Evolutionary conservation across 108 stramenopile species (phyloP), one percentile per base, ranked within the genome.

Genomic region (Fragilaria radians): DNA sequence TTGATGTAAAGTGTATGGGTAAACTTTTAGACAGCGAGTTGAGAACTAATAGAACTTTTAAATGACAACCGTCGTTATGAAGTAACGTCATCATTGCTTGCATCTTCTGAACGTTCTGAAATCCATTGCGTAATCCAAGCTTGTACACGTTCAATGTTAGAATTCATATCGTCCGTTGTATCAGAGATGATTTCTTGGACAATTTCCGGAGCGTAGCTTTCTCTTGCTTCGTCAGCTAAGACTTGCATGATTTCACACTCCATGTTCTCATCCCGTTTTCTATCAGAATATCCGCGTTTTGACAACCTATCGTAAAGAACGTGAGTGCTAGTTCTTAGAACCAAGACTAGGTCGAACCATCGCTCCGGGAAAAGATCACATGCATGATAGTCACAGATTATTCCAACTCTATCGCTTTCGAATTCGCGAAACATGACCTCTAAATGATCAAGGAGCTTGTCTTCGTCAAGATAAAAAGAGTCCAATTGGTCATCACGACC

Each of bases 181-280:
- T 94, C 86, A 17, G 86, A 88, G 3, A 60, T 68, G 5, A 89
- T 71, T 59, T 94, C 93, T 30, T 94, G 93, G 5, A 97, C 97
- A 61, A 97, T 93, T 29, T 87, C 89, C 21, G 65, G 28, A 30
- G 81, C 89, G 62, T 95, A 98, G 0, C 73, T 61, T 71, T 94
- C 95, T 26, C 79, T 62, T 25, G 95, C 95, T 69, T 96, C 95
- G 9, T 97, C 97, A 14, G 82, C 55, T 32, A 95, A 80, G 9
- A 96, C 86, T 59, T 94, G 86, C 94, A 97, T 95, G 56, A 97
- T 97, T 70, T 97, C 96, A 19, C 79, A 80, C 59, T 90, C 80
- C 81, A 94, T 81, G 62, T 98, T 98, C 64, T 96, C 93, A 9
- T 67, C 33, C 65, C 93, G 64, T 63, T 98, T 98, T 71, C 74